Conservation (phyloP, 306 rosid species). For the Dalbergia cochinchinensis region DNA sequence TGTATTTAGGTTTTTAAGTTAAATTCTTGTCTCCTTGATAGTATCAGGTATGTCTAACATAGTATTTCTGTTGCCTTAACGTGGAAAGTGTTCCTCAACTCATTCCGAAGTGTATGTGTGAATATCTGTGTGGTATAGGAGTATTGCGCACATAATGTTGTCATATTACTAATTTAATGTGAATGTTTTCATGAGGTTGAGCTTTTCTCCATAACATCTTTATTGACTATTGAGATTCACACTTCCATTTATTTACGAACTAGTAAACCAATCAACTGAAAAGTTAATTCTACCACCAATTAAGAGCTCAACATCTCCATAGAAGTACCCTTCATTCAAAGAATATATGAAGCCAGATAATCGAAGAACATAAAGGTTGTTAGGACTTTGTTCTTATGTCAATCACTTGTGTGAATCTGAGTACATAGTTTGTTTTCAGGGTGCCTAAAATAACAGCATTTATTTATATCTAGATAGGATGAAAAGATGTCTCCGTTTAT, state of each 20-base stretch:
- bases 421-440: slow-evolving; percentile 23
- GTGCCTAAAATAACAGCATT: background rate
- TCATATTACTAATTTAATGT: slow-evolving; percentile 30
- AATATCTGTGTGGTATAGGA: slow-evolving; percentile 12
- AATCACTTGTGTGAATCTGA: background rate
- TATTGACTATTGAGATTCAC: slow-evolving; percentile 17
- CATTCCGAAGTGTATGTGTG: background rate
- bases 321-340: slow-evolving; percentile 20
- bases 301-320: background rate
- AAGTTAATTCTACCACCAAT: slow-evolving; percentile 15
- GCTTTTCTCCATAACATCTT: background rate
- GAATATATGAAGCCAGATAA: slow-evolving; percentile 20
- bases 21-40: slow-evolving; percentile 23
- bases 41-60: slow-evolving; percentile 10
- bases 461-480: background rate
- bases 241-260: slow-evolving; percentile 32
- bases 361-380: slow-evolving; percentile 16
- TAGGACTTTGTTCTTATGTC: background rate
- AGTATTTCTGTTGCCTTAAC: slow-evolving; percentile 28
- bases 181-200: background rate
- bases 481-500: background rate
- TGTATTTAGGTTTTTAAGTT: slow-evolving; percentile 9
- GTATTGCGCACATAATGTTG: background rate
- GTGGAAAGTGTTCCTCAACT: background rate
- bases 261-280: slow-evolving; percentile 16